phyloP scores from a whole-genome alignment of 331 rosid species.

The Rosa hybrid region DNA sequence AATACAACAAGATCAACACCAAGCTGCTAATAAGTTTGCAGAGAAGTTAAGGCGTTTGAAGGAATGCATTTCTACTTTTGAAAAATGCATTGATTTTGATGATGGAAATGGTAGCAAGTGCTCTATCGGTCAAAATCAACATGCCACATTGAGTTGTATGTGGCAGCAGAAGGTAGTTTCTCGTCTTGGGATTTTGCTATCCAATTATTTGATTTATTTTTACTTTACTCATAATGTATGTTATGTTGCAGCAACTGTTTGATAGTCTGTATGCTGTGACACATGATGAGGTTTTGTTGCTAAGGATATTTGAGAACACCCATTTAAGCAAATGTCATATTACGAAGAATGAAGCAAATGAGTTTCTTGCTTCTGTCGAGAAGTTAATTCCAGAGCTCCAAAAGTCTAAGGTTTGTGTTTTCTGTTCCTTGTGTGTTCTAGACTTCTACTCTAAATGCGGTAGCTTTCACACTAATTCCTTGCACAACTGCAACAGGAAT shows the following conservation, averaged over 20 bases:
- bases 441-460: conserved; percentile 8
- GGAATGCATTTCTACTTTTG: conserved; percentile 52
- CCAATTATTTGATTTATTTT: conserved; percentile 18
- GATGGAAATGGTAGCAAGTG: conserved; percentile 28
- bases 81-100: conserved; percentile 43
- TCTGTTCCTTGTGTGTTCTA: conserved; percentile 25
- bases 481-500: conserved; percentile 54
- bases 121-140: conserved; percentile 52
- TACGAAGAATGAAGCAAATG: conserved; percentile 46
- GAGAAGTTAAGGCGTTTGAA: conserved; percentile 60
- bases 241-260: conserved; percentile 65
- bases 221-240: conserved; percentile 9
- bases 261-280: conserved; percentile 56
- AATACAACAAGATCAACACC: conserved; percentile 72
- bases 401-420: conserved; percentile 62
- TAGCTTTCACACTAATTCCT: conserved; percentile 22
- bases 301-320: conserved; percentile 46
- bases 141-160: conserved; percentile 60
- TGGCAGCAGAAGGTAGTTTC: conserved; percentile 85
- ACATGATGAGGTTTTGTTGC: conserved; percentile 63
- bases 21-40: conserved; percentile 57
- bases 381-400: conserved; percentile 54
- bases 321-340: conserved; percentile 62
- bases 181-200: conserved; percentile 6
- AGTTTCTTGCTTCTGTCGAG: conserved; percentile 53